A percentile compares a stretch with the other conserved stretches of the same genome.
phyloP scores from a whole-genome alignment of 495 filamentous ascomycete genomes.

The Amniculicola lignicola region DNA sequence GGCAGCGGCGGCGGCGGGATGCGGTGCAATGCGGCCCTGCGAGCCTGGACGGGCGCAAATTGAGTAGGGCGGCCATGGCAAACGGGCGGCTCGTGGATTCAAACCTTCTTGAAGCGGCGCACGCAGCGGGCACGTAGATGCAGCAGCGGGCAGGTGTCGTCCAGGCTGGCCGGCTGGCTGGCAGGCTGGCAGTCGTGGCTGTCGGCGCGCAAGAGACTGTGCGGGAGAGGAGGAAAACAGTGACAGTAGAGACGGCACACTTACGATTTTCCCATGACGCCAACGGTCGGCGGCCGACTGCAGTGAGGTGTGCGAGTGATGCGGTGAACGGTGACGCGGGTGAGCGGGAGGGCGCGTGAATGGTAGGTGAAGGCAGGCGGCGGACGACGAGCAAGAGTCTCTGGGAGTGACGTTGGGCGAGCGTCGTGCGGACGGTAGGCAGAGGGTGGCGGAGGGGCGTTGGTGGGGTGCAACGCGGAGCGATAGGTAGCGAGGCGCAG shows the following conservation, averaged over 20 bases:
- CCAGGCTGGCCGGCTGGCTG: no score
- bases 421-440: not conserved
- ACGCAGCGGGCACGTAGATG: not conserved
- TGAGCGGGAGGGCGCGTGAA: no score
- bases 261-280: constrained; percentile 37
- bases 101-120: not conserved
- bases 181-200: no score
- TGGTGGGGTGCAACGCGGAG: not conserved
- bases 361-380: no score
- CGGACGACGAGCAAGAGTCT: no score
- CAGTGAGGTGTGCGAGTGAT: not conserved
- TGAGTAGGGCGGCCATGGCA: constrained; percentile 1
- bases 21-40: not conserved
- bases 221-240: not conserved
- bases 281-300: not conserved
- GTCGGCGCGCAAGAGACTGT: no score
- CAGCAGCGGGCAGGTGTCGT: constrained; percentile 2
- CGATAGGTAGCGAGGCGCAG: not conserved
- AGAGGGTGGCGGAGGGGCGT: not conserved
- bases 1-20: not conserved
- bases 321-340: constrained; percentile 1
- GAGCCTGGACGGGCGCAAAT: not conserved
- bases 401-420: not conserved
- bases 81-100: not conserved
- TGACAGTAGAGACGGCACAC: constrained; percentile 19